Evolutionary conservation across 2,329 filamentous ascomycete genomes (phyloP).

Genomic region (Penicillium corylophilum): DNA sequence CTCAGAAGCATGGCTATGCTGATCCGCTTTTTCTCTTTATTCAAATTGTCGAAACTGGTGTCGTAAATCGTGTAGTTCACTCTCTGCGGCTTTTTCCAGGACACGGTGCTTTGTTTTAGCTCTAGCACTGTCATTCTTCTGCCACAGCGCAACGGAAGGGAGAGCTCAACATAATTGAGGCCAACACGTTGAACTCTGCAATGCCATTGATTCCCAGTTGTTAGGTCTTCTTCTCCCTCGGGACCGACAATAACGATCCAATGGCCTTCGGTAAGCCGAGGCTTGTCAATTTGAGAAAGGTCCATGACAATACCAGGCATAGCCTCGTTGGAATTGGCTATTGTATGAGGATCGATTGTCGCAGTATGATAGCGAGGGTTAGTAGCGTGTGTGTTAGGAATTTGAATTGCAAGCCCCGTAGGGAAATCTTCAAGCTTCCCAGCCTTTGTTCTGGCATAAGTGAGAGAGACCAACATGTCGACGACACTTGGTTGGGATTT

Average conservation of each 20-base stretch:
- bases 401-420: constrained; percentile 54
- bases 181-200: constrained; percentile 51
- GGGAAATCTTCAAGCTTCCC: constrained; percentile 54
- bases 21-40: constrained; percentile 23
- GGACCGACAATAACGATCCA: constrained; percentile 50
- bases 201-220: constrained; percentile 32
- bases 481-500: constrained; percentile 75
- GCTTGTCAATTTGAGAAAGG: constrained; percentile 37
- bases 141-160: constrained; percentile 20
- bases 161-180: constrained; percentile 47
- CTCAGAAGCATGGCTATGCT: constrained; percentile 38
- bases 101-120: background rate
- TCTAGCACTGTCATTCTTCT: background rate
- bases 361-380: background rate
- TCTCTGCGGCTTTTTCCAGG: background rate
- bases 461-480: constrained; percentile 80
- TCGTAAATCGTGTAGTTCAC: constrained; percentile 34
- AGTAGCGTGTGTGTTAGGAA: constrained; percentile 37
- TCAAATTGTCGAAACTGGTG: constrained; percentile 42
- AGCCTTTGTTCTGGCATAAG: constrained; percentile 59
- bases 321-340: background rate
- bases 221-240: constrained; percentile 20
- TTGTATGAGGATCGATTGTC: background rate
- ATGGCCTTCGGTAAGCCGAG: constrained; percentile 47
- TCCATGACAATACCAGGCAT: constrained; percentile 28